A percentile compares a stretch with the other conserved stretches of the same genome.
Evolutionary conservation across 768 basidiomycete genomes (phyloP).

Genomic region (Hypsizygus marmoreus): DNA sequence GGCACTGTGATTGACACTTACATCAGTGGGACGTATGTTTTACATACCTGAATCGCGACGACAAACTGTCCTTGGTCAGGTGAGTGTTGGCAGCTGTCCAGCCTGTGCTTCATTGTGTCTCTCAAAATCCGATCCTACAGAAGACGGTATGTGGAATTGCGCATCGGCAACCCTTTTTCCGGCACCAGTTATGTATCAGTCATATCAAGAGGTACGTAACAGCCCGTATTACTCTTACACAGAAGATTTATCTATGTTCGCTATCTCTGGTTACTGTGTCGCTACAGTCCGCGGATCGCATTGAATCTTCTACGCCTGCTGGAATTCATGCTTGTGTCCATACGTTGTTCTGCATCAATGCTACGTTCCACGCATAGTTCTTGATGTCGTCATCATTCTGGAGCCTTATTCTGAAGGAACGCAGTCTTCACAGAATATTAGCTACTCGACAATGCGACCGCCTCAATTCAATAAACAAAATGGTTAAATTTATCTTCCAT

Average conservation of each 20-base stretch:
- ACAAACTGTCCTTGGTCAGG: not conserved
- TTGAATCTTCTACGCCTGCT: slow-evolving; percentile 7
- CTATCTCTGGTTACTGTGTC: slow-evolving; percentile 4
- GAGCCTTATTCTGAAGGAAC: not conserved
- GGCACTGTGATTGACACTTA: not conserved
- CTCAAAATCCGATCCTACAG: slow-evolving; percentile 6
- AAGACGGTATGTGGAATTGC: not conserved
- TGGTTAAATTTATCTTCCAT: no score
- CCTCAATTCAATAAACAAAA: no score
- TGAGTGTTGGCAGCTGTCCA: slow-evolving; percentile 2
- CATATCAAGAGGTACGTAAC: slow-evolving; percentile 20
- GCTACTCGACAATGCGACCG: no score
- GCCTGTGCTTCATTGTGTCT: not conserved
- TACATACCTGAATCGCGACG: slow-evolving; percentile 1
- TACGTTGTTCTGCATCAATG: slow-evolving; percentile 13
- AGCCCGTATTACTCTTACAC: slow-evolving; percentile 15
- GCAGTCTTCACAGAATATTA: no score
- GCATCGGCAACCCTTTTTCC: slow-evolving; percentile 7
- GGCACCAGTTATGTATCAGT: slow-evolving; percentile 7
- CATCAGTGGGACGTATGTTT: slow-evolving; percentile 6
- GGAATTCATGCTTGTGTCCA: slow-evolving; percentile 8
- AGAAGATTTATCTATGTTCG: slow-evolving; percentile 19
- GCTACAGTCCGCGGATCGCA: slow-evolving; percentile 24
- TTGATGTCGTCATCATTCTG: not conserved
- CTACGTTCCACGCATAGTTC: not conserved